Evolutionary conservation across 140 eudicot species (phyloP), one percentile per base, ranked within the genome.

Genomic region (Erigeron philadelphicus): DNA sequence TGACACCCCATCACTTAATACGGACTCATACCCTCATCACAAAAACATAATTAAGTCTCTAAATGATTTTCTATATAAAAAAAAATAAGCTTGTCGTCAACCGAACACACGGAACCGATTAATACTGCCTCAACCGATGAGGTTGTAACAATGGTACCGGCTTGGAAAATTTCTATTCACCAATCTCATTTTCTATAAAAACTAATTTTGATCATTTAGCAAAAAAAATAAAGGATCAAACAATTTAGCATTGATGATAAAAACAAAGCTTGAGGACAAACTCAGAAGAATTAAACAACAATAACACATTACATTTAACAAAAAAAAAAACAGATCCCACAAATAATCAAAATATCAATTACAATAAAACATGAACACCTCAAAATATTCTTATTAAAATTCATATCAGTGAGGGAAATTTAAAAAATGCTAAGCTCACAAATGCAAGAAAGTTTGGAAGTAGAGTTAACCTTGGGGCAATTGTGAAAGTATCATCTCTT

Each of bases 381-480:
- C 38, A 31, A 1, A 31, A 31, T 31, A 31, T 2, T 31, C 5
- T 2, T 5, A 31, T 31, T 31, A 2, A 31, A 31, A 0, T 0
- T 31, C 38, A 31, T 31, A 31, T 31, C 38, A 31, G 4, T 21
- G 38, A n/a, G 11, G 5, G 9, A 68, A 35, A 50, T n/a, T n/a
- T n/a, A 4, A 40, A 5, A 31, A 16, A n/a, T 7, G 16, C 0
- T 1, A 40, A 5, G 18, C 10, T 13, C 6, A 52, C 2, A 15
- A 75, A 7, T 6, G 2, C 38, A 31, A 31, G 3, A 57, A 70
- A 65, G 67, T 18, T 8, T 1, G 50, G 50, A 52, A 41, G 49
- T 9, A 9, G 48, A 72, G 50, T 43, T 78, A 56, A 82, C 86
- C 86, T 82, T 71, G 63, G 6, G 83, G 86, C 81, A 80, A 79